phyloP scores from a whole-genome alignment of 768 basidiomycete species.

The Tylopilus balloui region DNA sequence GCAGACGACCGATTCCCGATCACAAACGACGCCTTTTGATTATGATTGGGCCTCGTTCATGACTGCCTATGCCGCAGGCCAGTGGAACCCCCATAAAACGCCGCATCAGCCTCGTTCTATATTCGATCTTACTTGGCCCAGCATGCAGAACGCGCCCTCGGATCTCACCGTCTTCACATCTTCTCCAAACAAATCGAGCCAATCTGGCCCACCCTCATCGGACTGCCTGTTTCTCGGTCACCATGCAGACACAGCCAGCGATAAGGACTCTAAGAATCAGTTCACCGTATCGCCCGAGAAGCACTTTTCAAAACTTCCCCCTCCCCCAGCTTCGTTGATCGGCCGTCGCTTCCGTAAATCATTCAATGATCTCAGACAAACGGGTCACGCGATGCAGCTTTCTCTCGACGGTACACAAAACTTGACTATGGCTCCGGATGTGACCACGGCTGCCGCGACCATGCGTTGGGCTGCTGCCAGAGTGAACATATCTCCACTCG shows the following conservation, averaged over 20 bases:
- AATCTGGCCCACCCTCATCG: constrained; percentile 2
- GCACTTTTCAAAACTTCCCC: constrained; percentile 23
- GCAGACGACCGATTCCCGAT: constrained; percentile 13
- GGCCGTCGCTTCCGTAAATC: constrained; percentile 44
- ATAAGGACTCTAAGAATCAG: constrained; percentile 18
- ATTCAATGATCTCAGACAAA: constrained; percentile 40
- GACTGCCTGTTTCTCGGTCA: constrained; percentile 12
- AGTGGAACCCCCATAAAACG: constrained; percentile 74
- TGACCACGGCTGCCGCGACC: constrained; percentile 69
- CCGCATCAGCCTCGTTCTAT: constrained; percentile 51
- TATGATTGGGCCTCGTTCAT: constrained; percentile 77
- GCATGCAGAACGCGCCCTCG: constrained; percentile 6
- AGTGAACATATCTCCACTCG: constrained; percentile 80
- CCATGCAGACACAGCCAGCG: constrained; percentile 10
- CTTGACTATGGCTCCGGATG: constrained; percentile 42
- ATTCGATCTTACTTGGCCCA: constrained; percentile 20
- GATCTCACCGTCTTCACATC: constrained; percentile 5
- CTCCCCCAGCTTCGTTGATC: constrained; percentile 24
- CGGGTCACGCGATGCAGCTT: constrained; percentile 25
- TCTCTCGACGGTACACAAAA: constrained; percentile 28
- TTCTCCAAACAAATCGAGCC: constrained; percentile 9
- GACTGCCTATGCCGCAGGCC: constrained; percentile 67
- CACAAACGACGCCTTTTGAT: constrained; percentile 26
- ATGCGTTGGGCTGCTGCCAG: constrained; percentile 83
- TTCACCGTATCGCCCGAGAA: constrained; percentile 26